These are phyloP conservation scores for Fusarium proliferatum DNA, from an alignment of 2,329 filamentous ascomycete species.

Conservation along the genomic window DNA sequence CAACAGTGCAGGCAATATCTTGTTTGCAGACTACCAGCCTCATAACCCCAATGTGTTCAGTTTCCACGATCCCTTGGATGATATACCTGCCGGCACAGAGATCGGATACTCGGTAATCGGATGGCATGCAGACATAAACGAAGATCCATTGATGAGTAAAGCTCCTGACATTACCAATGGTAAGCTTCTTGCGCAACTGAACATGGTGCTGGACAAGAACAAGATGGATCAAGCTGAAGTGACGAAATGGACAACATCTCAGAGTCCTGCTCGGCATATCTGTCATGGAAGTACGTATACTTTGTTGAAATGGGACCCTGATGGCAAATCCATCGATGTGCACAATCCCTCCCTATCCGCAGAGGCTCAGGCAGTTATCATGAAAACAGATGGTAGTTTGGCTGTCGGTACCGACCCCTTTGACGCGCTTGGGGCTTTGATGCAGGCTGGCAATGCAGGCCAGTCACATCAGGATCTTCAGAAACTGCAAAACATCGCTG, in stretches of 20 bases:
- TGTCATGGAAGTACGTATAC: not conserved
- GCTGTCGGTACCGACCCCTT: not conserved
- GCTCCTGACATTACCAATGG: rapidly evolving
- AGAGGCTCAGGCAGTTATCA: not conserved
- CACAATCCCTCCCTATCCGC: rapidly evolving
- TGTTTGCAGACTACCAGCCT: not conserved
- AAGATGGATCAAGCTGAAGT: not conserved
- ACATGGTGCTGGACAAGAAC: not conserved
- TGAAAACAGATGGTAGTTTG: not conserved
- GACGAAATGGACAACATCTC: not conserved
- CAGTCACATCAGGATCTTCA: not conserved
- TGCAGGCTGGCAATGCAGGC: not conserved
- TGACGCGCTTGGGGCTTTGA: not conserved
- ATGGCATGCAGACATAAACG: not conserved
- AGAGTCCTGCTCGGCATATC: not conserved
- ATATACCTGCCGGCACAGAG: not conserved
- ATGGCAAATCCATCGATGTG: not conserved
- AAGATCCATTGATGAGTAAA: not conserved
- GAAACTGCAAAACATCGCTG: not conserved
- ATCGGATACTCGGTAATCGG: not conserved
- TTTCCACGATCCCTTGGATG: not conserved
- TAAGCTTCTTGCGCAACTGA: not conserved
- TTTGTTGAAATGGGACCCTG: not conserved
- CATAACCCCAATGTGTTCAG: not conserved
- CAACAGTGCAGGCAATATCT: not conserved